Evolutionary conservation across 345 rosid genomes (phyloP).

Genomic region (Populus deltoides): DNA sequence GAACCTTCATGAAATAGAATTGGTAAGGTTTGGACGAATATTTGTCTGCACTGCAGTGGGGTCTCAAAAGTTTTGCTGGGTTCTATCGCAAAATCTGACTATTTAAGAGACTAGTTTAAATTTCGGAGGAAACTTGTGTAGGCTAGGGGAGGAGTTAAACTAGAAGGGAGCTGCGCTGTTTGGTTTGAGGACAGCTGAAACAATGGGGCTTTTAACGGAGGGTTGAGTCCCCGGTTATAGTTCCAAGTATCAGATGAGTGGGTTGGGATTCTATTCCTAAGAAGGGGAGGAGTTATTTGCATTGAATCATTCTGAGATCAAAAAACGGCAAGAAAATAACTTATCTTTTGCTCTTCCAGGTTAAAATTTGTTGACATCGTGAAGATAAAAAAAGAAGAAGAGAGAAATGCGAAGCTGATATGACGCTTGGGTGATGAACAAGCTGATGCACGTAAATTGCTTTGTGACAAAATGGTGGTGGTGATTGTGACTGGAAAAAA

Average conservation of each 20-base stretch:
- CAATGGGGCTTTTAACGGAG: not conserved
- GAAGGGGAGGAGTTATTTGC: not conserved
- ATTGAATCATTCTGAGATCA: not conserved
- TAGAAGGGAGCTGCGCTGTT: not conserved
- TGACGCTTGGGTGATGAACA: too few relatives aligned
- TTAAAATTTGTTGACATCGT: not conserved
- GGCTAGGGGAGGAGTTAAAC: not conserved
- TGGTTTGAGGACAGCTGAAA: not conserved
- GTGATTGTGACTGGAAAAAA: too few relatives aligned
- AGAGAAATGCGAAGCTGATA: not conserved
- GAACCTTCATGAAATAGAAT: too few relatives aligned
- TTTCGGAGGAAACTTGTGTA: not conserved
- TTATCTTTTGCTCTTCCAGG: not conserved
- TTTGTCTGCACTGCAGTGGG: not conserved
- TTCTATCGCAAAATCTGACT: not conserved
- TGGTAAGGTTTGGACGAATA: too few relatives aligned
- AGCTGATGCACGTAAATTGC: too few relatives aligned
- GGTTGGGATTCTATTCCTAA: not conserved
- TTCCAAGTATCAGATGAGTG: not conserved
- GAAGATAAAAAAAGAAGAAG: not conserved
- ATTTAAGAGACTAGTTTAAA: not conserved
- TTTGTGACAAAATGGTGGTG: too few relatives aligned
- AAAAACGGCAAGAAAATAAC: not conserved
- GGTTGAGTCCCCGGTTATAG: not conserved
- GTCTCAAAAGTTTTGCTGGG: not conserved